Percentiles rank a stretch among this genome's conserved stretches.
Evolutionary conservation across 306 rosid genomes (phyloP).

Genomic region (Gastrolobium bilobum): DNA sequence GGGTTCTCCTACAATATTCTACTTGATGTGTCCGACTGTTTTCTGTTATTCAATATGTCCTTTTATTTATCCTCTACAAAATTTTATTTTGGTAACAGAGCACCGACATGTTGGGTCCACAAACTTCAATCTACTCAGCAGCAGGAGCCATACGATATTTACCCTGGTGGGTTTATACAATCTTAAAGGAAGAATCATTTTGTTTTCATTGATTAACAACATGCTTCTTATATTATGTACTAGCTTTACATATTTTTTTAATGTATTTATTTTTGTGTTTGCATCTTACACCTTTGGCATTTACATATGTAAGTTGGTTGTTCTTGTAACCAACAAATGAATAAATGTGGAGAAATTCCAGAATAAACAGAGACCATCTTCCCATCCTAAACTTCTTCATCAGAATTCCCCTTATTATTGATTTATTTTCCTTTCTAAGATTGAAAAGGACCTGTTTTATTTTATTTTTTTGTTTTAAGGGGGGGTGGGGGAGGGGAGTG

Average conservation of each 20-base stretch:
- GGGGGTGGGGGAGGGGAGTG: not conserved
- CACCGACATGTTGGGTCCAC: constrained; percentile 99
- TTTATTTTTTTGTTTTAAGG: too few relatives aligned
- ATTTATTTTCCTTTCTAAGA: not conserved
- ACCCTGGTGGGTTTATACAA: constrained; percentile 73
- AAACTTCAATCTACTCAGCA: constrained; percentile 94
- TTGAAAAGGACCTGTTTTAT: constrained; percentile 12
- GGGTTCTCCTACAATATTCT: constrained; percentile 35
- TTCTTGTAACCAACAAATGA: constrained; percentile 18
- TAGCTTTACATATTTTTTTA: not conserved
- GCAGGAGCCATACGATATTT: constrained; percentile 99
- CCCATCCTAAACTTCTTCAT: not conserved
- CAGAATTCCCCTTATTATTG: not conserved
- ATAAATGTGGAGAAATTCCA: not conserved
- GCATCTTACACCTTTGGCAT: constrained; percentile 20
- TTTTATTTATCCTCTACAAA: constrained; percentile 38
- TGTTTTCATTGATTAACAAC: constrained; percentile 45
- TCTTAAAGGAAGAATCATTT: constrained; percentile 45
- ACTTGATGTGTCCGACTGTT: constrained; percentile 30
- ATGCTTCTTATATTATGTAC: constrained; percentile 35
- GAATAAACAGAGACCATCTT: constrained; percentile 11
- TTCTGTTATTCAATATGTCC: constrained; percentile 39
- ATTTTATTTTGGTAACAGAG: constrained; percentile 66
- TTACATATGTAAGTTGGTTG: constrained; percentile 32
- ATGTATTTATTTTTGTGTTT: constrained; percentile 26